Percentiles rank a stretch among this genome's conserved stretches.
Conservation (phyloP, 768 basidiomycete genomes). For the Hemileccinum rubropunctum region DNA sequence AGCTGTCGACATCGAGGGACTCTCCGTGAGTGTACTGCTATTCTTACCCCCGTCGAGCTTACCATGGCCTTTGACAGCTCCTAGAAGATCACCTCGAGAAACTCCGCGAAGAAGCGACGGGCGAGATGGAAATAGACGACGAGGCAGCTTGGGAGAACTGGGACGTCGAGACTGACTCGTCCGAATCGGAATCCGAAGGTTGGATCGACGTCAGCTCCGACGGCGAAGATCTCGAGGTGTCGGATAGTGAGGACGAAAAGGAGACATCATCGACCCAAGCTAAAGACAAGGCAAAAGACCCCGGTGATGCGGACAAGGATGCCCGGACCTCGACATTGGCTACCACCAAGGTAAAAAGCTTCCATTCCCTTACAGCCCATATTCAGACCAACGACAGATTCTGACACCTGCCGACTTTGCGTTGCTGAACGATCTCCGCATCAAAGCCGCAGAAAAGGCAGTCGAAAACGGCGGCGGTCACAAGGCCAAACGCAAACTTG, state of each 20-base stretch:
- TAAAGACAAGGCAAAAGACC: constrained; percentile 6
- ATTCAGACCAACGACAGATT: constrained; percentile 52
- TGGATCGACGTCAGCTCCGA: constrained; percentile 84
- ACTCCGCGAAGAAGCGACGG: constrained; percentile 59
- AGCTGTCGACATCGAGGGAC: constrained; percentile 85
- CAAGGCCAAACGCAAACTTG: constrained; percentile 87
- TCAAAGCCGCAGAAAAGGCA: constrained; percentile 70
- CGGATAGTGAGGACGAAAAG: constrained; percentile 80
- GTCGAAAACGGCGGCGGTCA: constrained; percentile 69
- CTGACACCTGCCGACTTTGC: constrained; percentile 97
- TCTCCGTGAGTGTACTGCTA: constrained; percentile 54
- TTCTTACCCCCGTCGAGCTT: neutral
- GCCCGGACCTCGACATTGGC: constrained; percentile 58
- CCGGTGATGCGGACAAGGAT: constrained; percentile 10
- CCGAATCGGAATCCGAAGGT: constrained; percentile 55
- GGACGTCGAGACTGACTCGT: constrained; percentile 78
- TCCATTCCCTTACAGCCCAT: neutral
- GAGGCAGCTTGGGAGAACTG: constrained; percentile 83
- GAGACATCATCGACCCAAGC: too few species aligned
- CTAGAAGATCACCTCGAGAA: constrained; percentile 83
- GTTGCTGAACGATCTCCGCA: constrained; percentile 81
- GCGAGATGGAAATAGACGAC: constrained; percentile 59
- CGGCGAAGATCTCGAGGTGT: constrained; percentile 65
- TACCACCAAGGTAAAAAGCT: constrained; percentile 74
- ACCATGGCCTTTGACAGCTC: constrained; percentile 45